These are phyloP conservation scores for Astrephomene gubernaculifera DNA, from an alignment of 139 green algal genomes.

Conservation along the genomic window DNA sequence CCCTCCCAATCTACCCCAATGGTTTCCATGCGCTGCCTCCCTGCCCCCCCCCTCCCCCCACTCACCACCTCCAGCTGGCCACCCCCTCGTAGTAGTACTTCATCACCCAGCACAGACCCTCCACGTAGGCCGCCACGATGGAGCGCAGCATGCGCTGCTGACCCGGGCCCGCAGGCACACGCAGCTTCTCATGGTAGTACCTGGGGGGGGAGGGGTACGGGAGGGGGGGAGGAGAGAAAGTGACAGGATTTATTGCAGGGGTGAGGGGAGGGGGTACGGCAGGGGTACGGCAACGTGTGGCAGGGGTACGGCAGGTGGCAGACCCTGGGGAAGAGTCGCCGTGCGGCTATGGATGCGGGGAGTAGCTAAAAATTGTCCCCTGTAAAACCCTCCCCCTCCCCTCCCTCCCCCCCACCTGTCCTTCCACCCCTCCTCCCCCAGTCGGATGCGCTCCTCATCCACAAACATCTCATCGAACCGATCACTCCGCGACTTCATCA, in stretches of 20 bases:
- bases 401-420: slow-evolving; percentile 65
- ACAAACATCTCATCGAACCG: slow-evolving; percentile 88
- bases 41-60: neutral
- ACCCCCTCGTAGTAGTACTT: slow-evolving; percentile 92
- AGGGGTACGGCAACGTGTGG: too few relatives aligned
- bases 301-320: too few relatives aligned
- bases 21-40: too few relatives aligned
- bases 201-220: neutral
- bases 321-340: too few relatives aligned
- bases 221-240: neutral
- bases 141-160: slow-evolving; percentile 50
- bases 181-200: slow-evolving; percentile 70
- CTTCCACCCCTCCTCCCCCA: slow-evolving; percentile 95
- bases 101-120: slow-evolving; percentile 98
- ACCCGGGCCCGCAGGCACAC: slow-evolving; percentile 32
- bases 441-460: slow-evolving; percentile 81
- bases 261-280: too few relatives aligned
- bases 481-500: slow-evolving; percentile 74
- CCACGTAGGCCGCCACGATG: slow-evolving; percentile 89
- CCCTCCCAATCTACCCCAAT: too few relatives aligned
- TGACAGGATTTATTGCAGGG: too few relatives aligned
- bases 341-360: too few relatives aligned
- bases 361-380: too few relatives aligned
- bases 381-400: too few relatives aligned
- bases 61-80: slow-evolving; percentile 74